Percentiles rank a stretch among this genome's conserved stretches.
Evolutionary conservation across 2,329 filamentous ascomycete species (phyloP).

Genomic region (Paracoccidioides lutzii): DNA sequence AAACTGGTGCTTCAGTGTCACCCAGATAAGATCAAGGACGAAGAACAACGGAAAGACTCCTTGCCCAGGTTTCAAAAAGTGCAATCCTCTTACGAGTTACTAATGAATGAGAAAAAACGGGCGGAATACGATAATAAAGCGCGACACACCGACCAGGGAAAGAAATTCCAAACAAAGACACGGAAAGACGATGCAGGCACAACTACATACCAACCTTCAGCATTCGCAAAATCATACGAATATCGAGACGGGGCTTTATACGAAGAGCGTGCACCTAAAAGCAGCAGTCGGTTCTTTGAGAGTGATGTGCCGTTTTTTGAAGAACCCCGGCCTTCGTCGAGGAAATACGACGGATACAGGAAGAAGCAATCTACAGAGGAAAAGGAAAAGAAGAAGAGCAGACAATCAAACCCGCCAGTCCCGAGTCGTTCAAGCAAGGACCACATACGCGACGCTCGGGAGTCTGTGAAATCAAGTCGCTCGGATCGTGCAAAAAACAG

Average conservation of each 20-base stretch:
- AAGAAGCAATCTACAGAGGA: constrained; percentile 22
- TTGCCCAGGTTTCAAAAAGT: constrained; percentile 84
- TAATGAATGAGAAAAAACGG: constrained; percentile 63
- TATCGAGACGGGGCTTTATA: constrained; percentile 31
- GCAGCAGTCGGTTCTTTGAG: constrained; percentile 23
- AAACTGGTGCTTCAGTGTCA: constrained; percentile 82
- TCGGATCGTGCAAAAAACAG: constrained; percentile 27
- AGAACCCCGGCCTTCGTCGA: constrained; percentile 24
- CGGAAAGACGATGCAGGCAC: constrained; percentile 25
- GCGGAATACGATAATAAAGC: constrained; percentile 66
- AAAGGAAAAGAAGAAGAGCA: constrained; percentile 28
- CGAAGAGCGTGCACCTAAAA: constrained; percentile 31
- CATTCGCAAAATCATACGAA: constrained; percentile 21
- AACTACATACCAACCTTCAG: constrained; percentile 12
- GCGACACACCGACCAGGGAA: constrained; percentile 52
- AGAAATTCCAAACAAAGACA: constrained; percentile 34
- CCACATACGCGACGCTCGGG: constrained; percentile 14
- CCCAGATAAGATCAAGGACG: constrained; percentile 79
- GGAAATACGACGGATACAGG: constrained; percentile 28
- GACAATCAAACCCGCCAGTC: constrained; percentile 14
- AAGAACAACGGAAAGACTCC: constrained; percentile 61
- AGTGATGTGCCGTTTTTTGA: constrained; percentile 27
- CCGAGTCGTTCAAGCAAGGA: constrained; percentile 21
- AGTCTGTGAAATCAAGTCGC: constrained; percentile 20
- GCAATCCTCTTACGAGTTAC: constrained; percentile 82